These are phyloP conservation scores for Tanacetum coccineum DNA, from an alignment of 129 eudicot genomes.

Conservation along the genomic window DNA sequence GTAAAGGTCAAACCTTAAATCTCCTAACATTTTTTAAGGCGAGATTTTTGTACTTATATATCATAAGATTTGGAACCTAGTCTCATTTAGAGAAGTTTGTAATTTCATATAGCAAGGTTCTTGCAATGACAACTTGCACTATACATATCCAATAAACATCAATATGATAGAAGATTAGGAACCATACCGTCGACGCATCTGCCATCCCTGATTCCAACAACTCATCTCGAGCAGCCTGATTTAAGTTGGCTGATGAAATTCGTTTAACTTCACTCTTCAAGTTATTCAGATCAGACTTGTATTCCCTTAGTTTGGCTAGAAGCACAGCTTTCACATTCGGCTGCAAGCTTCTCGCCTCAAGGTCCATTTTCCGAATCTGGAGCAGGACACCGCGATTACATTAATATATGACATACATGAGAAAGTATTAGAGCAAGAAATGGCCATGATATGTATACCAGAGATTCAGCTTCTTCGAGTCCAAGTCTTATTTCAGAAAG, in stretches of 20 bases:
- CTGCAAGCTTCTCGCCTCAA: slow-evolving; percentile 72
- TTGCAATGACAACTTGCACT: neutral
- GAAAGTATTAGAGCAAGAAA: neutral
- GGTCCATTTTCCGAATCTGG: slow-evolving; percentile 69
- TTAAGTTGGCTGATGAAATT: slow-evolving; percentile 46
- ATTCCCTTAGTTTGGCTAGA: slow-evolving; percentile 64
- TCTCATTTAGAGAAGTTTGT: neutral
- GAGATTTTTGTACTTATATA: slow-evolving; percentile 2
- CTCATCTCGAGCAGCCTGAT: slow-evolving; percentile 63
- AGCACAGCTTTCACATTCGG: slow-evolving; percentile 62
- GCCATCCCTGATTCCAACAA: slow-evolving; percentile 65
- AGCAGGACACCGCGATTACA: slow-evolving; percentile 1
- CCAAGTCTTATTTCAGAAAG: slow-evolving; percentile 15
- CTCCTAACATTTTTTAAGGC: neutral
- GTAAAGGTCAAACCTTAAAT: too few species aligned
- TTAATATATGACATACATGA: neutral
- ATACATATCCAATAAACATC: neutral
- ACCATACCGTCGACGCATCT: slow-evolving; percentile 44
- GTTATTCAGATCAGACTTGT: slow-evolving; percentile 63
- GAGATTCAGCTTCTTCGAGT: slow-evolving; percentile 15
- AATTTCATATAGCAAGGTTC: neutral
- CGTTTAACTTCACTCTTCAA: slow-evolving; percentile 60
- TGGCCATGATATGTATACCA: neutral
- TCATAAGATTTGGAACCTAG: slow-evolving; percentile 4
- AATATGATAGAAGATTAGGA: neutral